Evolutionary conservation across 2,329 filamentous ascomycete species (phyloP).

Genomic region (Scleromitrula shiraiana): DNA sequence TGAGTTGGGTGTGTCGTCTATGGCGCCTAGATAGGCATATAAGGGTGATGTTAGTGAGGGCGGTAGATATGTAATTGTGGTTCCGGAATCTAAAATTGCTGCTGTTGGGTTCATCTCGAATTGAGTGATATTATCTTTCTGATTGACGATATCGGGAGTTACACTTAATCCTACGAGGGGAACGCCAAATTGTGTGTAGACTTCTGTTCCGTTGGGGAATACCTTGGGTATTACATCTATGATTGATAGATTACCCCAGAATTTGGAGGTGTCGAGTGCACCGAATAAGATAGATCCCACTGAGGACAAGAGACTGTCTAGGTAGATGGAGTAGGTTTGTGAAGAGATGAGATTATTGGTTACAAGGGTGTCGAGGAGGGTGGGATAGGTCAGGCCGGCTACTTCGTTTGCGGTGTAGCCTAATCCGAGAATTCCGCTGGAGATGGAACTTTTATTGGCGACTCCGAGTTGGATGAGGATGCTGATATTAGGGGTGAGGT

Average conservation of each 20-base stretch:
- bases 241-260: slow-evolving; percentile 29
- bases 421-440: slow-evolving; percentile 49
- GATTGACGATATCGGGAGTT: too few relatives aligned
- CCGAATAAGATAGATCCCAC: slow-evolving; percentile 36
- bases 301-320: slow-evolving; percentile 24
- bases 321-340: slow-evolving; percentile 32
- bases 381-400: slow-evolving; percentile 31
- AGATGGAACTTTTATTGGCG: slow-evolving; percentile 38
- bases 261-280: slow-evolving; percentile 39
- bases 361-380: slow-evolving; percentile 28
- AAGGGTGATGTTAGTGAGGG: slow-evolving; percentile 36
- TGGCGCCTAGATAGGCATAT: slow-evolving; percentile 34
- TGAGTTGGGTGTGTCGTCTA: slow-evolving; percentile 24
- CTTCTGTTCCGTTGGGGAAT: slow-evolving; percentile 12
- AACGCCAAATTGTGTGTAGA: slow-evolving; percentile 19
- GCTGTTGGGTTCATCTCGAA: slow-evolving; percentile 31
- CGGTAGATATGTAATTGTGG: slow-evolving; percentile 57
- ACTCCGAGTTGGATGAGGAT: slow-evolving; percentile 47
- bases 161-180: slow-evolving; percentile 19
- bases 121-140: slow-evolving; percentile 3
- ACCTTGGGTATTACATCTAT: slow-evolving; percentile 14
- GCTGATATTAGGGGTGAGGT: slow-evolving; percentile 37
- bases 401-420: slow-evolving; percentile 44
- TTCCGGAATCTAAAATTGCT: slow-evolving; percentile 56
- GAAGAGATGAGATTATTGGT: slow-evolving; percentile 35